Evolutionary conservation across 208 protist genomes (phyloP), one percentile per base, ranked within the genome.

Genomic region (Angomonas ambiguus): DNA sequence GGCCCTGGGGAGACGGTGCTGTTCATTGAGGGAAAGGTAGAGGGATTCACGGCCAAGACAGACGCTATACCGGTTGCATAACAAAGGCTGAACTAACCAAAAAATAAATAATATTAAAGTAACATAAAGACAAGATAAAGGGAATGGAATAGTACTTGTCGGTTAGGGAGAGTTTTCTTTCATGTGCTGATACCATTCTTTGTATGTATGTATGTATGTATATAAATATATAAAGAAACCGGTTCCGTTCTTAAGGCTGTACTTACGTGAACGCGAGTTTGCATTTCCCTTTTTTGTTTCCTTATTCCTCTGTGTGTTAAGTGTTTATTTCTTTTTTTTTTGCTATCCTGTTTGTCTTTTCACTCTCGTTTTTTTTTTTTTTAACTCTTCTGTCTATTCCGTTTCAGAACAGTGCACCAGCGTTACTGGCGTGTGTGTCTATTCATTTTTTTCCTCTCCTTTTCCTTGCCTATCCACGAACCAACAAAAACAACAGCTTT

Each of bases 1-100:
- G 76, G 82, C 55, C 91, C 91, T 16, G 57, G 48, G 25, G 73
- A 90, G 73, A 96, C 87, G 33, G 82, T 85, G 69, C 71, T 89
- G 77, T 94, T 96, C 72, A 88, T 94, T 63, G 74, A 88, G 57
- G 91, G 91, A 25, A 56, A 11, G 49, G 49, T 30, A 24, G 27
- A 30, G n/a, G 49, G n/a, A 24, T 27, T 56, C 49, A 27, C 16
- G 49, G 49, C 49, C 49, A 18, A 8, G n/a, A 56, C 5, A 8
- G 24, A 56, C n/a, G 13, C n/a, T 11, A 56, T 28, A 8, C n/a
- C 5, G 49, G 6, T 13, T 8, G 24, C 11, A 24, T 10, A 30
- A 24, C 49, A 24, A 13, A 56, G 27, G 49, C n/a, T 28, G 49
- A 8, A 56, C n/a, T 11, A 56, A 24, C 49, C n/a, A 11, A 56